Conservation (phyloP, 2,329 filamentous ascomycete species). For the Cladobotryum protrusum region DNA sequence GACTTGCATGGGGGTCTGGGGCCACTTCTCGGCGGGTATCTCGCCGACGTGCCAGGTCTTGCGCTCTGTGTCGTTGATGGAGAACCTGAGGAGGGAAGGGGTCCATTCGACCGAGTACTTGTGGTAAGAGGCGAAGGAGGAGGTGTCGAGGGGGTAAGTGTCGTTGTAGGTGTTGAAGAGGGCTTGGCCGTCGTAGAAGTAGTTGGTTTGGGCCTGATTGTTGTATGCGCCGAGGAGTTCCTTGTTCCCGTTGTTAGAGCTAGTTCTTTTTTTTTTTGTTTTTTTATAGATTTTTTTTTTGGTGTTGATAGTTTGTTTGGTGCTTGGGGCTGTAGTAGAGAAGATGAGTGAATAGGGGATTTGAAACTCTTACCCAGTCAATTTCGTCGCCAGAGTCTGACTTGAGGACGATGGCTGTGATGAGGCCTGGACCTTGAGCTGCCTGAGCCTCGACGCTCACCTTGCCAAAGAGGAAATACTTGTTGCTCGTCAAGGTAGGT, state of each 20-base stretch:
- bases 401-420: conserved; percentile 70
- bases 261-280: not conserved
- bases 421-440: conserved; percentile 66
- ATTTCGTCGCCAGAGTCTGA: conserved; percentile 77
- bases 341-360: not conserved
- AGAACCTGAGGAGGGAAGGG: conserved; percentile 49
- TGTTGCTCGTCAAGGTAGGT: conserved; percentile 59
- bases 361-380: conserved; percentile 22
- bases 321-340: too few relatives aligned
- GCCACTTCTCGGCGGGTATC: conserved; percentile 46
- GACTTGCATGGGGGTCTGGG: conserved; percentile 64
- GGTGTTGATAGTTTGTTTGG: too few relatives aligned
- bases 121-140: conserved; percentile 41
- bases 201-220: conserved; percentile 70
- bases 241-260: conserved; percentile 6
- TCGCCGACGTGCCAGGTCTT: conserved; percentile 35
- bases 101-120: conserved; percentile 67
- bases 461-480: conserved; percentile 81
- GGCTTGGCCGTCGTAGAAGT: conserved; percentile 62
- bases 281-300: not conserved
- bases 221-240: conserved; percentile 24
- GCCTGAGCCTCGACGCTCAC: conserved; percentile 65
- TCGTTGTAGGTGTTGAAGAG: conserved; percentile 46
- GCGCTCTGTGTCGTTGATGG: conserved; percentile 43
- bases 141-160: conserved; percentile 38